Evolutionary conservation across 495 filamentous ascomycete genomes (phyloP).

Genomic region (Peziza echinospora): DNA sequence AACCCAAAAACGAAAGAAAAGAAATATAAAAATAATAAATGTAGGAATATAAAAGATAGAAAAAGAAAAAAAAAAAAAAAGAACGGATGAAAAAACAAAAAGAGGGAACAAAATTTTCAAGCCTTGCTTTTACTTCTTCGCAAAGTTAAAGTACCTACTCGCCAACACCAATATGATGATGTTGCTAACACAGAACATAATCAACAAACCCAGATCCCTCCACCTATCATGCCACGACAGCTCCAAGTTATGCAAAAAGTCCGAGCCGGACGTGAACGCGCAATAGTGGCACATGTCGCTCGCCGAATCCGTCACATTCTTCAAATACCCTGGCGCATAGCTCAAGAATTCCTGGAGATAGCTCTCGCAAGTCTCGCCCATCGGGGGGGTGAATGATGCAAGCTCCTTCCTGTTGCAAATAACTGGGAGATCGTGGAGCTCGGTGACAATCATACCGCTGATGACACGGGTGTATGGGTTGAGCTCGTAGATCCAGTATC

Average conservation of each 20-base stretch:
- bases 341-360: conserved; percentile 43
- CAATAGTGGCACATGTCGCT: conserved; percentile 52
- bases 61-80: no score
- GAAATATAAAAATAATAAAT: no score
- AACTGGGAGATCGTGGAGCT: conserved; percentile 43
- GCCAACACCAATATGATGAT: conserved; percentile 52
- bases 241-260: conserved; percentile 47
- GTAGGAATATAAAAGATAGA: no score
- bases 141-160: conserved; percentile 23
- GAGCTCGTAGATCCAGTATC: conserved; percentile 58
- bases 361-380: conserved; percentile 39
- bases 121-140: background rate
- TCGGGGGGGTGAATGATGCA: conserved; percentile 38
- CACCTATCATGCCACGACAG: conserved; percentile 48
- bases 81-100: no score
- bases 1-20: no score
- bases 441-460: conserved; percentile 54
- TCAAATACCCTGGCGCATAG: conserved; percentile 45
- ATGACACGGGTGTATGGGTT: conserved; percentile 72
- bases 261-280: conserved; percentile 51
- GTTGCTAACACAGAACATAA: conserved; percentile 53
- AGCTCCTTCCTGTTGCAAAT: conserved; percentile 33
- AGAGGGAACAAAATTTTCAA: no score
- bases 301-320: conserved; percentile 28
- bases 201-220: conserved; percentile 59